A percentile compares a stretch with the other conserved stretches of the same genome.
Conservation (phyloP, 305 asterid species). For the Caryopteris hybrid region DNA sequence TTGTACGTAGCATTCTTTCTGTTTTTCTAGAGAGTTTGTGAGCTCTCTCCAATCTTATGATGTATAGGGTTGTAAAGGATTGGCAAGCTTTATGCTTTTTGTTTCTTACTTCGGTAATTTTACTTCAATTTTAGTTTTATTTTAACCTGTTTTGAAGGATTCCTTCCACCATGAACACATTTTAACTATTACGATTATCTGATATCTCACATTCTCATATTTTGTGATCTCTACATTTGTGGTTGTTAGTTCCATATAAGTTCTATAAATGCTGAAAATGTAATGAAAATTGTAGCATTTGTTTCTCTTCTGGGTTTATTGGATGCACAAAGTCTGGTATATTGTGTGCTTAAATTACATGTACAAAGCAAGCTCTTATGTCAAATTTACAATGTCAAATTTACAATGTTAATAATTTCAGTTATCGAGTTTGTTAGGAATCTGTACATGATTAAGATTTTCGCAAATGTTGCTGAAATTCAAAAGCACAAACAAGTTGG, state of each 20-base stretch:
- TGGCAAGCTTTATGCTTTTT: neutral
- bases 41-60: neutral
- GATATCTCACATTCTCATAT: neutral
- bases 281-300: neutral
- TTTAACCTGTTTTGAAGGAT: neutral
- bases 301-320: neutral
- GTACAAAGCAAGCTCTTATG: neutral
- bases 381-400: neutral
- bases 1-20: neutral
- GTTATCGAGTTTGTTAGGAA: slow-evolving; percentile 2
- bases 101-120: neutral
- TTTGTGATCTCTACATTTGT: slow-evolving; percentile 1
- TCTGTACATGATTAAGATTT: slow-evolving; percentile 15
- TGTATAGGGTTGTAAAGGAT: neutral
- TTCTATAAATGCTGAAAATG: neutral
- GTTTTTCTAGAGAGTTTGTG: neutral
- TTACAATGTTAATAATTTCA: too few relatives aligned
- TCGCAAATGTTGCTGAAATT: slow-evolving; percentile 19
- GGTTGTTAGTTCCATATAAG: neutral
- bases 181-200: neutral
- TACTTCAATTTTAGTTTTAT: neutral
- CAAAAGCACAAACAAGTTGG: slow-evolving; percentile 66
- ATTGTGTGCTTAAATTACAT: neutral
- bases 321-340: neutral
- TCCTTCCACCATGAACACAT: neutral